Percentiles rank a stretch among this genome's conserved stretches.
Conservation (phyloP, 768 basidiomycete genomes). For the Lepiota subincarnata region DNA sequence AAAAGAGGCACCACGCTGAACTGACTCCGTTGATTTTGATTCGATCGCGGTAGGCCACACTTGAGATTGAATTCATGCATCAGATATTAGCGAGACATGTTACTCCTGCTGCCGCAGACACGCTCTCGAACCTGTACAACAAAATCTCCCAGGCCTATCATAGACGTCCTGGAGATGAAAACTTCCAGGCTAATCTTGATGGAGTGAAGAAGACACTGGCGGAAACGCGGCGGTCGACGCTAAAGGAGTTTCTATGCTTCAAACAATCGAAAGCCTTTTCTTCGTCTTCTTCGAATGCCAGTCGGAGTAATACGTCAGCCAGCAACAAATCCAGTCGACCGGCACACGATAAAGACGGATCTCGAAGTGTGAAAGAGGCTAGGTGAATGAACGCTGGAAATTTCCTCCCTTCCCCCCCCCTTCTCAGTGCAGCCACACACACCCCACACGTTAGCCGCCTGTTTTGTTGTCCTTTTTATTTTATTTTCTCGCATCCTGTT, state of each 20-base stretch:
- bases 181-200: slow-evolving; percentile 83
- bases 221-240: slow-evolving; percentile 86
- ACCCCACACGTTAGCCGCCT: background rate
- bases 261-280: slow-evolving; percentile 54
- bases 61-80: slow-evolving; percentile 99
- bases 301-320: slow-evolving; percentile 4
- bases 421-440: no score
- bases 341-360: slow-evolving; percentile 10
- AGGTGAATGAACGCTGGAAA: background rate
- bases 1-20: background rate
- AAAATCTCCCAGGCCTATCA: slow-evolving; percentile 93
- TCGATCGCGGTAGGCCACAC: slow-evolving; percentile 66
- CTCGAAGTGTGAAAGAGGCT: slow-evolving; percentile 5
- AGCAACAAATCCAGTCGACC: background rate
- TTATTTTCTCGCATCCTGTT: background rate
- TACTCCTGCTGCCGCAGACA: slow-evolving; percentile 72
- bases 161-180: slow-evolving; percentile 79
- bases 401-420: background rate
- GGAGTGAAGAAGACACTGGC: slow-evolving; percentile 87
- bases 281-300: slow-evolving; percentile 16
- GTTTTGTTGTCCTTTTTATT: background rate
- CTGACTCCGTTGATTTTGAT: slow-evolving; percentile 2
- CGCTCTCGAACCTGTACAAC: slow-evolving; percentile 88
- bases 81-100: slow-evolving; percentile 91
- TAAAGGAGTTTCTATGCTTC: slow-evolving; percentile 95